Evolutionary conservation across 495 filamentous ascomycete species (phyloP).

Genomic region (Daldinia grandis): DNA sequence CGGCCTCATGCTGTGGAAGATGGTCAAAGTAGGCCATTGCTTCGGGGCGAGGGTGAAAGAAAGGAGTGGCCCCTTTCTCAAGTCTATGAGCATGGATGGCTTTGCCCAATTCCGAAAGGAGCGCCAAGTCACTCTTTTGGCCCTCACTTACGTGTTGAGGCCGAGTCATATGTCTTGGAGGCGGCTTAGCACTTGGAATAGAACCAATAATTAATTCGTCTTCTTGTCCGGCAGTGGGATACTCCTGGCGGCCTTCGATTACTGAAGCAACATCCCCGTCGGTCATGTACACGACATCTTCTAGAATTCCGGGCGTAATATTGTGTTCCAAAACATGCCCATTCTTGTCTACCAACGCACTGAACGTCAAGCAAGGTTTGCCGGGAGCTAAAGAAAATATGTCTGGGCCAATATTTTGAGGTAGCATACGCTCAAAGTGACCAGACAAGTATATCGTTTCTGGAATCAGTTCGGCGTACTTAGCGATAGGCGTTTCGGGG

Average conservation of each 20-base stretch:
- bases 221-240: slow-evolving; percentile 8
- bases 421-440: slow-evolving; percentile 78
- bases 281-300: slow-evolving; percentile 78
- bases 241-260: slow-evolving; percentile 51
- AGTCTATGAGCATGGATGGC: slow-evolving; percentile 48
- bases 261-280: slow-evolving; percentile 62
- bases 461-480: slow-evolving; percentile 69
- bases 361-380: slow-evolving; percentile 82
- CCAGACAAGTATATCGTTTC: slow-evolving; percentile 81
- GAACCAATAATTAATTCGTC: slow-evolving; percentile 44
- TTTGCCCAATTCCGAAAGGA: slow-evolving; percentile 49
- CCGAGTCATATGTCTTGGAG: slow-evolving; percentile 48
- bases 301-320: slow-evolving; percentile 74
- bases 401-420: slow-evolving; percentile 59
- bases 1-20: slow-evolving; percentile 13
- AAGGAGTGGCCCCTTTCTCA: slow-evolving; percentile 50
- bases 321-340: slow-evolving; percentile 75
- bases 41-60: slow-evolving; percentile 44
- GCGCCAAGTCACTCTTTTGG: slow-evolving; percentile 46
- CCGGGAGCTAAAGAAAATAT: slow-evolving; percentile 74
- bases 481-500: slow-evolving; percentile 63
- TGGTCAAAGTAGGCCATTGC: slow-evolving; percentile 48
- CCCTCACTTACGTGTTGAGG: slow-evolving; percentile 43
- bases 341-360: slow-evolving; percentile 67
- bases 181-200: slow-evolving; percentile 31